These are phyloP conservation scores for Lactifluus rugatus DNA, from an alignment of 768 basidiomycete species.

Conservation along the genomic window DNA sequence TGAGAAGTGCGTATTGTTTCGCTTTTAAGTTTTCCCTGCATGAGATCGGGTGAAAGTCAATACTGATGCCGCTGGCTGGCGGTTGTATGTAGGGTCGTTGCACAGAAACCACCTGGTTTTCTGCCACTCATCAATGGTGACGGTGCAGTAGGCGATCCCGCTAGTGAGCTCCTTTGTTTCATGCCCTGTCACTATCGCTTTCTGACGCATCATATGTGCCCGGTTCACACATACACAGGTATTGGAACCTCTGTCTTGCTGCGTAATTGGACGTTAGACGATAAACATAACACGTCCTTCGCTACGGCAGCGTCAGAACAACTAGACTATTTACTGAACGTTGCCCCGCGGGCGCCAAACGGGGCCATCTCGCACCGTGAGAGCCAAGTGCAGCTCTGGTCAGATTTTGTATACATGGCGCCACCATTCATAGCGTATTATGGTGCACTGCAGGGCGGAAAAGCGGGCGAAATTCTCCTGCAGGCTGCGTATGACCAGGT, in stretches of 20 bases:
- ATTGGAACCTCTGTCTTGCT: constrained; percentile 43
- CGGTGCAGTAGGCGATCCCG: constrained; percentile 52
- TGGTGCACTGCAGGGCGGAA: constrained; percentile 37
- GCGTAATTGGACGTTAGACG: constrained; percentile 42
- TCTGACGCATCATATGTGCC: neutral
- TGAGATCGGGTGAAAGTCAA: neutral
- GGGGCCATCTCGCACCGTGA: constrained; percentile 55
- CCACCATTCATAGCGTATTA: constrained; percentile 62
- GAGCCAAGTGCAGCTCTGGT: constrained; percentile 47
- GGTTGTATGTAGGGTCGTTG: constrained; percentile 29
- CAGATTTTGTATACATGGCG: constrained; percentile 53
- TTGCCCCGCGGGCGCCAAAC: constrained; percentile 34
- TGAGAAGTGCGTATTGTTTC: constrained; percentile 25
- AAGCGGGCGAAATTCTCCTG: constrained; percentile 29
- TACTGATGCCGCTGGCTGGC: neutral
- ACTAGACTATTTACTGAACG: constrained; percentile 38
- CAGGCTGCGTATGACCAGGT: constrained; percentile 47
- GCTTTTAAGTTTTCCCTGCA: neutral
- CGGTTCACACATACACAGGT: constrained; percentile 25
- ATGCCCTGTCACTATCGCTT: neutral
- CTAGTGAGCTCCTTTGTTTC: constrained; percentile 31
- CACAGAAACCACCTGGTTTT: constrained; percentile 28
- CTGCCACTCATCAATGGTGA: constrained; percentile 37
- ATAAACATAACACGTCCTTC: constrained; percentile 27
- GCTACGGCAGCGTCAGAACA: constrained; percentile 37